phyloP scores from a whole-genome alignment of 306 rosid genomes.

The Fragaria ananassa region DNA sequence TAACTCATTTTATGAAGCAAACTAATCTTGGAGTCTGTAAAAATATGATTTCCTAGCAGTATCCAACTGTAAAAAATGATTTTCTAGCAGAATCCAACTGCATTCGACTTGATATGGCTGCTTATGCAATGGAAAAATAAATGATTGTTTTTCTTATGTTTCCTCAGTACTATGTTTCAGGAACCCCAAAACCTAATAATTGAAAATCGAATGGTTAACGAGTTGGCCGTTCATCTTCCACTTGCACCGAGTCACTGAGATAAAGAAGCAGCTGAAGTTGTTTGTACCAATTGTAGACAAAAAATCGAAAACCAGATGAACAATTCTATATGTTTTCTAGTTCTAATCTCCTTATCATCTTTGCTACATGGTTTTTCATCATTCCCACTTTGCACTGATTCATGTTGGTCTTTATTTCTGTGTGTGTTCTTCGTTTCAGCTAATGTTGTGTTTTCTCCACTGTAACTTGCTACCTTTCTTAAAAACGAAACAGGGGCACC shows the following conservation, averaged over 20 bases:
- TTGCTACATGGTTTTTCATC: slow-evolving; percentile 10
- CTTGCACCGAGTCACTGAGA: background rate
- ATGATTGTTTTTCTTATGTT: background rate
- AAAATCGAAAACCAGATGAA: background rate
- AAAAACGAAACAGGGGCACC: slow-evolving; percentile 23
- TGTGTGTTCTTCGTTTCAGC: background rate
- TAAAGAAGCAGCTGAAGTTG: background rate
- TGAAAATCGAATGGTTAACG: background rate
- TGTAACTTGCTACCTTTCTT: background rate
- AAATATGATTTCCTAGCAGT: no score
- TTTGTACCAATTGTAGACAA: background rate
- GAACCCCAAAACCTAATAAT: slow-evolving; percentile 12
- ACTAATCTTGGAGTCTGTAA: background rate
- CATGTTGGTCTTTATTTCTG: slow-evolving; percentile 20
- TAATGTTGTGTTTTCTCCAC: background rate
- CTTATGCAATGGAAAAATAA: background rate
- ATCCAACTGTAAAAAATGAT: background rate
- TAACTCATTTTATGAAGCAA: background rate
- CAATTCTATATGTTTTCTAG: background rate
- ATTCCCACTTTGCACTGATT: slow-evolving; percentile 7
- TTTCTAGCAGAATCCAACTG: background rate
- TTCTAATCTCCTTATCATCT: slow-evolving; percentile 19
- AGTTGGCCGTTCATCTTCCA: background rate
- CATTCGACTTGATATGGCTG: slow-evolving; percentile 13
- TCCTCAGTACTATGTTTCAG: slow-evolving; percentile 15